phyloP scores from a whole-genome alignment of 768 basidiomycete genomes.

The Amylocystis lapponica region DNA sequence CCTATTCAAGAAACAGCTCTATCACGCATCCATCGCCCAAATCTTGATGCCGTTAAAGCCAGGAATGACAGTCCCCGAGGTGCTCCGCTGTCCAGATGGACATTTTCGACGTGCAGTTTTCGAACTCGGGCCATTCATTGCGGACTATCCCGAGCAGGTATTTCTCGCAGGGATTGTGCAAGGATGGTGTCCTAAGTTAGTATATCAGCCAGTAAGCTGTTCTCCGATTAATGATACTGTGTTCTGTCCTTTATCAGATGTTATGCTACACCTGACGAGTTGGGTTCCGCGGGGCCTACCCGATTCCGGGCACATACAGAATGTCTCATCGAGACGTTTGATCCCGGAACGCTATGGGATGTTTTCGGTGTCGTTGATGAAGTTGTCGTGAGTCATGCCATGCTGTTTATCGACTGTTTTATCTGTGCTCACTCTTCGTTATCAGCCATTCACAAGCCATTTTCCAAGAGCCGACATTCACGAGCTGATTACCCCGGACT shows the following conservation, averaged over 20 bases:
- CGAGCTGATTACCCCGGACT: too few species aligned
- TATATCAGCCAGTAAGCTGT: too few species aligned
- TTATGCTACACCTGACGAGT: not conserved
- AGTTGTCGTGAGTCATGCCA: too few species aligned
- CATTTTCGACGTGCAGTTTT: conserved; percentile 23
- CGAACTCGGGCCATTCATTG: conserved; percentile 25
- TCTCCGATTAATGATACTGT: not conserved
- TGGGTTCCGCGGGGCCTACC: not conserved
- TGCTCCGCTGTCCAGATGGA: conserved; percentile 17
- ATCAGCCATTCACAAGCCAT: conserved; percentile 14
- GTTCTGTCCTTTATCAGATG: conserved; percentile 4
- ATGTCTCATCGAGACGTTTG: conserved; percentile 8
- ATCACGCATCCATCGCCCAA: conserved; percentile 4
- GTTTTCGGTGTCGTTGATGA: conserved; percentile 21
- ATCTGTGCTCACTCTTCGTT: not conserved
- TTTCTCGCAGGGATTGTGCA: conserved; percentile 14
- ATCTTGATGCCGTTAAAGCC: conserved; percentile 6
- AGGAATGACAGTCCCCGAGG: conserved; percentile 12
- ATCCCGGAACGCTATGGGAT: conserved; percentile 19
- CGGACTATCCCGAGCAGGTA: conserved; percentile 28
- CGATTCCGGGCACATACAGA: conserved; percentile 16
- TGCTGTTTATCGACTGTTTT: conserved; percentile 12
- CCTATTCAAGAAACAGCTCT: conserved; percentile 9
- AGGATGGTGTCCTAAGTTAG: conserved; percentile 17
- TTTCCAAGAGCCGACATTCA: too few species aligned